Base-by-base conservation (phyloP, 257 asterid species). In the Linderniella brevidens region DNA sequence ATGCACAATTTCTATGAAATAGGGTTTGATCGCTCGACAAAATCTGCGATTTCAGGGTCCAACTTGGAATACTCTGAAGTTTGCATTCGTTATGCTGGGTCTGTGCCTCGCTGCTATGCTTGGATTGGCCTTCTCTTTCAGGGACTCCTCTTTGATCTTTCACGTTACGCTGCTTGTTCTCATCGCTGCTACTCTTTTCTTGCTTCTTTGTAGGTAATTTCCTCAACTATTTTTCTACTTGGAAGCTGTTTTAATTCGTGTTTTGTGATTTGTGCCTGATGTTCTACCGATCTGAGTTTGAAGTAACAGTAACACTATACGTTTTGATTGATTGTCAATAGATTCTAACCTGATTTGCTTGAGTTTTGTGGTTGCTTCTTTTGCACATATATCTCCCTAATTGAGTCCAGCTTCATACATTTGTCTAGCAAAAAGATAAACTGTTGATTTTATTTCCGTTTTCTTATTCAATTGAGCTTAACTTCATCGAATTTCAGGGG, bases 1-100 rank as follows among this genome's bases (percentile, higher is more conserved):
- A n/a, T n/a, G n/a, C n/a, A n/a, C 32, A 6, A 25, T 25, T 25
- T 25, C 32, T 25, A 25, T 25, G 32, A 2, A 25, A 2, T 25
- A 25, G 32, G 32, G 32, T 25, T 25, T 25, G 32, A 25, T 25
- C 32, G 3, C 32, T 25, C 6, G 6, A 6, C 32, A 25, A 25
- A 25, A 25, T 25, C 25, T 51, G 35, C 13, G 37, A 41, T 49
- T 60, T 29, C 70, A 90, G 96, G 86, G 55, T 38, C 73, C 98
- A 9, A 90, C 96, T 13, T 90, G 96, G 98, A 79, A 81, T 53
- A 68, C 93, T 25, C 52, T 90, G 13, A 90, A 77, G 77, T 37
- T 73, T 13, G 80, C 95, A 52, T 84, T 88, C 53, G 50, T 84
- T 5, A 66, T 88, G 96, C 74, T 88, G 70, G 75, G 80, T 50